Evolutionary conservation across 2,329 filamentous ascomycete genomes (phyloP).

Genomic region (Ophiostoma montium): DNA sequence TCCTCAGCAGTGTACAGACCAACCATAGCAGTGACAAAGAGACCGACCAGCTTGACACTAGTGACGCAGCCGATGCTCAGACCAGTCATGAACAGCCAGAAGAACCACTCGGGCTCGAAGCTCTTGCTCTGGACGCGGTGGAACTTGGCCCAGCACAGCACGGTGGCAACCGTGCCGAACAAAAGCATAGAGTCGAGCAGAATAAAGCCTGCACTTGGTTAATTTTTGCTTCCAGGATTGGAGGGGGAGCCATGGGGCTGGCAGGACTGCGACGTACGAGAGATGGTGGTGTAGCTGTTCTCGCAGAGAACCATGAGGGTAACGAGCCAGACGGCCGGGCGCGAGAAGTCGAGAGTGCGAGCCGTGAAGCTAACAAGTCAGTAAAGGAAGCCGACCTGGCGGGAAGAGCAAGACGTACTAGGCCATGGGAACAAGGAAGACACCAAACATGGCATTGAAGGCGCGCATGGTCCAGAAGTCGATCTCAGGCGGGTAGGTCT

Average conservation of each 20-base stretch:
- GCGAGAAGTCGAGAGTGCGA: constrained; percentile 73
- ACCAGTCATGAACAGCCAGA: constrained; percentile 87
- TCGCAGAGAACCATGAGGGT: constrained; percentile 96
- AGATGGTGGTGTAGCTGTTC: constrained; percentile 98
- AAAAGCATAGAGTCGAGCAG: constrained; percentile 97
- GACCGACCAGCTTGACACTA: constrained; percentile 95
- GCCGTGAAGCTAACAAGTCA: constrained; percentile 51
- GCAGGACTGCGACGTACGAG: constrained; percentile 32
- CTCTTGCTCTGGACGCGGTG: constrained; percentile 74
- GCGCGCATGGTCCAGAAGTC: constrained; percentile 98
- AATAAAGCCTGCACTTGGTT: constrained; percentile 47
- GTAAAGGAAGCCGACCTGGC: background rate
- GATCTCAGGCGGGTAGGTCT: constrained; percentile 83
- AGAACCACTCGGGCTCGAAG: constrained; percentile 84
- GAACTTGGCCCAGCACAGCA: constrained; percentile 95
- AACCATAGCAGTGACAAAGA: constrained; percentile 90
- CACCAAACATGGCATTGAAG: constrained; percentile 93
- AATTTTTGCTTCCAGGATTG: background rate
- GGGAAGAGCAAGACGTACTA: constrained; percentile 31
- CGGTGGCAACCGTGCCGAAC: constrained; percentile 95
- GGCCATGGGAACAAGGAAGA: constrained; percentile 79
- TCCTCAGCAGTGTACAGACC: constrained; percentile 94
- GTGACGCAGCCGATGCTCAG: constrained; percentile 95
- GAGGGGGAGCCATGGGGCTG: background rate
- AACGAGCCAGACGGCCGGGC: constrained; percentile 84